These are phyloP conservation scores for Meira nashicola DNA, from an alignment of 1,284 basidiomycete species.

Conservation along the genomic window DNA sequence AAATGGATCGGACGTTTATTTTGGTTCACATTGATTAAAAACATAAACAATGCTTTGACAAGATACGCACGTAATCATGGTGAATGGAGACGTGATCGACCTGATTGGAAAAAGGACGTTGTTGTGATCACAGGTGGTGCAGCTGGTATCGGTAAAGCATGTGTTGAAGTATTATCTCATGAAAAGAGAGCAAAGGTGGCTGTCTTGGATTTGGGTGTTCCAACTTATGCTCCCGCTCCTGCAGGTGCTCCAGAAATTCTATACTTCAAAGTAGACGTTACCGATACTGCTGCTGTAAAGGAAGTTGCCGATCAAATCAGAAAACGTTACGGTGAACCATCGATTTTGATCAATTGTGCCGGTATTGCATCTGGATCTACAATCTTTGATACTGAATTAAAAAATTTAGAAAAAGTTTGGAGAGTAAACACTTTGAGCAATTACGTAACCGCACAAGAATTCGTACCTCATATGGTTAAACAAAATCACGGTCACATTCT, in stretches of 20 bases:
- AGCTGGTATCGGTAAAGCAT: constrained; percentile 47
- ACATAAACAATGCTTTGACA: constrained; percentile 33
- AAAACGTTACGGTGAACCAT: constrained; percentile 26
- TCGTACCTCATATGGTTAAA: constrained; percentile 44
- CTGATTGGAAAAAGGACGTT: constrained; percentile 43
- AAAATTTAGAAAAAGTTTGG: constrained; percentile 30
- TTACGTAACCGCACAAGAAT: constrained; percentile 44
- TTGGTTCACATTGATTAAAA: constrained; percentile 32
- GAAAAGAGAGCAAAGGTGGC: constrained; percentile 39
- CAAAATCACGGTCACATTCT: constrained; percentile 50
- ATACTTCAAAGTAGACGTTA: constrained; percentile 49
- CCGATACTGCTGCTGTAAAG: constrained; percentile 34
- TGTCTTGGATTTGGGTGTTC: constrained; percentile 47
- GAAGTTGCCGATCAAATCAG: constrained; percentile 37
- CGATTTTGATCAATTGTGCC: constrained; percentile 46
- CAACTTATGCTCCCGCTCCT: constrained; percentile 40
- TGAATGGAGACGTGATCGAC: constrained; percentile 29
- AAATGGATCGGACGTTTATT: constrained; percentile 35
- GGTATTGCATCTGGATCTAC: constrained; percentile 41
- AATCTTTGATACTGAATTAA: constrained; percentile 37
- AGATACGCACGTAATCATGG: constrained; percentile 40
- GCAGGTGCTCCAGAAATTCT: constrained; percentile 45
- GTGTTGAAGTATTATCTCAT: constrained; percentile 43
- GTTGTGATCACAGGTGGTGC: constrained; percentile 50
- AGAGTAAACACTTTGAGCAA: constrained; percentile 47